Evolutionary conservation across 2,329 filamentous ascomycete species (phyloP).

Genomic region (Fusarium piperis): DNA sequence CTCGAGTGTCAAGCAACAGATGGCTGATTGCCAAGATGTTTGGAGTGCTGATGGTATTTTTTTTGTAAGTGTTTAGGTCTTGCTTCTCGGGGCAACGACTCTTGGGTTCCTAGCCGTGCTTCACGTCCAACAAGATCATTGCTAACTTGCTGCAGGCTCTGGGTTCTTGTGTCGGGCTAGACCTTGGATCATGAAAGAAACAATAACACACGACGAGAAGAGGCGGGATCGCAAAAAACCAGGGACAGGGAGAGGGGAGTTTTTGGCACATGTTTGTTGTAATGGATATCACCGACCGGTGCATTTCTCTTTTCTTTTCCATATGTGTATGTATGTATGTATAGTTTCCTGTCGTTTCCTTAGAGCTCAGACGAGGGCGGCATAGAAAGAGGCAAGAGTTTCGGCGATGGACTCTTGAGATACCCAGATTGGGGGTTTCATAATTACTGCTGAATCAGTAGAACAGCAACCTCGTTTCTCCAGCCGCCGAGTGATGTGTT

Average conservation of each 20-base stretch:
- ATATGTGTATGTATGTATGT: conserved; percentile 36
- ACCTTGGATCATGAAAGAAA: background rate
- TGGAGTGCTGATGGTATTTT: conserved; percentile 93
- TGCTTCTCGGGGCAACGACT: background rate
- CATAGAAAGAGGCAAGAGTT: conserved; percentile 21
- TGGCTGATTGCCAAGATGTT: conserved; percentile 89
- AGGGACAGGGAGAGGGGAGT: conserved; percentile 13
- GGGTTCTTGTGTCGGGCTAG: conserved; percentile 53
- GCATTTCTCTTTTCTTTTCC: conserved; percentile 31
- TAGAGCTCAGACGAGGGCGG: conserved; percentile 20
- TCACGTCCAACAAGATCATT: background rate
- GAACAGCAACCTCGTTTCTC: conserved; percentile 8
- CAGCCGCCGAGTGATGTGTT: background rate
- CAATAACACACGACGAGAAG: conserved; percentile 19
- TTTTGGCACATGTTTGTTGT: conserved; percentile 38
- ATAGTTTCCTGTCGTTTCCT: conserved; percentile 30
- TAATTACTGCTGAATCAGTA: conserved; percentile 34
- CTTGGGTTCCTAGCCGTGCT: background rate
- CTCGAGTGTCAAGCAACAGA: conserved; percentile 89
- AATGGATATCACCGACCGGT: conserved; percentile 35
- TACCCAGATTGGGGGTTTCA: conserved; percentile 26
- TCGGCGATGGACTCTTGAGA: conserved; percentile 1
- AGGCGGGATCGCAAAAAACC: conserved; percentile 15
- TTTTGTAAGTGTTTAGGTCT: conserved; percentile 61
- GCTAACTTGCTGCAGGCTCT: conserved; percentile 45